Evolutionary conservation across 208 protist genomes (phyloP).

Genomic region (Leishmania tropica): DNA sequence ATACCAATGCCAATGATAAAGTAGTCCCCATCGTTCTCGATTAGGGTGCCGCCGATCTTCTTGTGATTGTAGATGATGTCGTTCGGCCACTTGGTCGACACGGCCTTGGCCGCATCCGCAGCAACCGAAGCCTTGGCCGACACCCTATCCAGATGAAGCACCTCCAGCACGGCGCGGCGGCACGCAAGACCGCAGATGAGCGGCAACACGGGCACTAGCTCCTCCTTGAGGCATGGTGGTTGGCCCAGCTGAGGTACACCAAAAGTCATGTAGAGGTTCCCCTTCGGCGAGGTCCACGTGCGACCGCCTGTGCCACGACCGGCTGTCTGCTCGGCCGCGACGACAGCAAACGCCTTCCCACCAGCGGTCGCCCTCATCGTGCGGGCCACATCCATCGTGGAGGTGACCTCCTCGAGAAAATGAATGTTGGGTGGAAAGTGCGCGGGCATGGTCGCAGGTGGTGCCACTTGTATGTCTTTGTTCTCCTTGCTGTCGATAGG

Average conservation of each 20-base stretch:
- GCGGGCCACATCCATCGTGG: slow-evolving; percentile 68
- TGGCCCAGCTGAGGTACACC: slow-evolving; percentile 36
- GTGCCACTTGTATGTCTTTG: neutral
- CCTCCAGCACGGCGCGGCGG: slow-evolving; percentile 40
- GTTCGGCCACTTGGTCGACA: slow-evolving; percentile 83
- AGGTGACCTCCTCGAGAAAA: slow-evolving; percentile 44
- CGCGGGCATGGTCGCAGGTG: neutral
- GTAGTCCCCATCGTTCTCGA: slow-evolving; percentile 41
- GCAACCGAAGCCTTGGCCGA: slow-evolving; percentile 4
- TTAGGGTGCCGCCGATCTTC: slow-evolving; percentile 71
- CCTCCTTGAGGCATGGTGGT: slow-evolving; percentile 17
- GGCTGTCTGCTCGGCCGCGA: slow-evolving; percentile 46
- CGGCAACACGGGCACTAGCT: slow-evolving; percentile 57
- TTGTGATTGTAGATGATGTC: slow-evolving; percentile 63
- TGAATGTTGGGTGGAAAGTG: slow-evolving; percentile 36
- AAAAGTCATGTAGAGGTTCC: slow-evolving; percentile 83
- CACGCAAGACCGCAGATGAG: slow-evolving; percentile 60
- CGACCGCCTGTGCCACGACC: slow-evolving; percentile 66
- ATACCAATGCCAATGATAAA: slow-evolving; percentile 72
- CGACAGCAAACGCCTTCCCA: slow-evolving; percentile 48
- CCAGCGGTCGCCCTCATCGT: slow-evolving; percentile 31
- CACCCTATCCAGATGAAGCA: slow-evolving; percentile 27
- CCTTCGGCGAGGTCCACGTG: slow-evolving; percentile 65
- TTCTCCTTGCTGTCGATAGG: neutral
- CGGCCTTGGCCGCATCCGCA: slow-evolving; percentile 6